These are phyloP conservation scores for Lasiodiplodia sp. DNA, from an alignment of 2,329 filamentous ascomycete species.

Conservation along the genomic window DNA sequence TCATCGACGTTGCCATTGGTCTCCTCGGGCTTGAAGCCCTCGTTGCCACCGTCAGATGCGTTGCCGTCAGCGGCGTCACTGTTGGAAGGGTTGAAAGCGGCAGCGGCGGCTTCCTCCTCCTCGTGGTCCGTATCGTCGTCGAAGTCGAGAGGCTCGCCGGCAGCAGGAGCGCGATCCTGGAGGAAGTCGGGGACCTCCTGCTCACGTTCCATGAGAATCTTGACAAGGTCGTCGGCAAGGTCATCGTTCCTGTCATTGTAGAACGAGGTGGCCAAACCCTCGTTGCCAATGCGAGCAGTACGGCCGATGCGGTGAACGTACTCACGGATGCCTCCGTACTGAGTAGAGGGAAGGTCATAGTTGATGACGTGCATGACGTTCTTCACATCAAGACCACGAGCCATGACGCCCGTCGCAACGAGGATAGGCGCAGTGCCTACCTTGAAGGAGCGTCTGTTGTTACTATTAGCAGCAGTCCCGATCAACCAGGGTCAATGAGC, in stretches of 20 bases:
- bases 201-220: constrained; percentile 79
- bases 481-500: not conserved
- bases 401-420: constrained; percentile 84
- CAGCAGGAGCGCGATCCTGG: constrained; percentile 66
- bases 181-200: constrained; percentile 87
- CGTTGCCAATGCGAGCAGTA: constrained; percentile 90
- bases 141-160: constrained; percentile 57
- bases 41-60: not conserved
- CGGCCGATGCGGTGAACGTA: constrained; percentile 96
- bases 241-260: constrained; percentile 80
- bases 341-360: constrained; percentile 78
- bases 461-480: constrained; percentile 30
- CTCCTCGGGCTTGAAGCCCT: constrained; percentile 16
- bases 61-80: not conserved
- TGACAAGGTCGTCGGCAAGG: constrained; percentile 76
- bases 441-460: constrained; percentile 73
- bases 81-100: not conserved
- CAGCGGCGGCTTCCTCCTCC: constrained; percentile 32
- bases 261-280: constrained; percentile 86
- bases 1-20: not conserved
- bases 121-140: constrained; percentile 59
- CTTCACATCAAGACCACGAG: constrained; percentile 86
- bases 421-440: constrained; percentile 77
- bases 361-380: constrained; percentile 94
- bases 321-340: constrained; percentile 88